Conservation (phyloP, 2,329 filamentous ascomycete species). For the Claviceps fusiformis region DNA sequence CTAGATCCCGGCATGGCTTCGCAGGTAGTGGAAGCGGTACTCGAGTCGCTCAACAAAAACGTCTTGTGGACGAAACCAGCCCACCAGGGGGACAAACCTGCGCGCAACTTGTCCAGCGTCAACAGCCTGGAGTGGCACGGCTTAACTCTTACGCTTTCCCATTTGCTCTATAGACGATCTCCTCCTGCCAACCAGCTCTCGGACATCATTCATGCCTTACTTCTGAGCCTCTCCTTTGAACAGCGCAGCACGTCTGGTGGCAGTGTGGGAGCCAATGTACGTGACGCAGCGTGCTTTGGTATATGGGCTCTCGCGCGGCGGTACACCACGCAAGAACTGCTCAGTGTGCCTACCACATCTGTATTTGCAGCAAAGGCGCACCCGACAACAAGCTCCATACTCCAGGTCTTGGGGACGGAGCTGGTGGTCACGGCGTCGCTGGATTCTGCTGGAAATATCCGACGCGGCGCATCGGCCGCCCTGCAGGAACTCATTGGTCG, state of each 20-base stretch:
- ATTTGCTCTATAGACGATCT: constrained; percentile 74
- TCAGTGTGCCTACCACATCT: constrained; percentile 41
- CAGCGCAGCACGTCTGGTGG: constrained; percentile 75
- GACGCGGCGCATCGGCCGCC: constrained; percentile 82
- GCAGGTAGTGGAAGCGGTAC: constrained; percentile 76
- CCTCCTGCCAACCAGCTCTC: constrained; percentile 58
- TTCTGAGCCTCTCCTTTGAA: constrained; percentile 76
- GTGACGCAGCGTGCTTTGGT: constrained; percentile 91
- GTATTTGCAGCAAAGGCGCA: constrained; percentile 27
- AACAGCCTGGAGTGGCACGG: constrained; percentile 86
- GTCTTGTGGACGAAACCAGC: constrained; percentile 37
- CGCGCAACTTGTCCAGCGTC: constrained; percentile 57
- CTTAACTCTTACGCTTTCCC: constrained; percentile 71
- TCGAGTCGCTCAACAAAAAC: constrained; percentile 52
- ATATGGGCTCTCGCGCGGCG: constrained; percentile 85
- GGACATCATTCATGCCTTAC: constrained; percentile 60
- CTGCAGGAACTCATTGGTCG: constrained; percentile 88
- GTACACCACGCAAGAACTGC: constrained; percentile 68
- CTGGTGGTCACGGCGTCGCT: constrained; percentile 71
- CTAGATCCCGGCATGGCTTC: constrained; percentile 67
- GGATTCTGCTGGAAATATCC: constrained; percentile 85
- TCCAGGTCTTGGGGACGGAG: constrained; percentile 70
- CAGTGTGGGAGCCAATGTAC: constrained; percentile 76
- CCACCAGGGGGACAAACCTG: constrained; percentile 18
- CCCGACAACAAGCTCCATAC: constrained; percentile 31